Percentiles rank a stretch among this genome's conserved stretches.
phyloP scores from a whole-genome alignment of 768 basidiomycete genomes.

The Termitomyces sp. region DNA sequence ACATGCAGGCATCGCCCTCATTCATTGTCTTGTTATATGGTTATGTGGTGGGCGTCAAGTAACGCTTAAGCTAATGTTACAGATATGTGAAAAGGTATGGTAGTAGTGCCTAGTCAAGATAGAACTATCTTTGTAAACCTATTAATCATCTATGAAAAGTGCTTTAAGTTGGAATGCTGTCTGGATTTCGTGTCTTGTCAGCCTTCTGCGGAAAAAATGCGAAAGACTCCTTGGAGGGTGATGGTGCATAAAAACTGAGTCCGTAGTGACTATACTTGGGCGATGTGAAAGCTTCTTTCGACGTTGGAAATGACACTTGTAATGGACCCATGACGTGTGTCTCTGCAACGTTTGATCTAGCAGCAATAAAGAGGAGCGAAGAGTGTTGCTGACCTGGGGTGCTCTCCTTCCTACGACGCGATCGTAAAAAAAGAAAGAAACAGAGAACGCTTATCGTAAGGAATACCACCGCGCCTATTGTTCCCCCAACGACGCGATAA shows the following conservation, averaged over 20 bases:
- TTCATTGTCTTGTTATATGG: neutral
- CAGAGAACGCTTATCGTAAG: neutral
- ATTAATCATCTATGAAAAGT: neutral
- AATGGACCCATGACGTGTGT: slow-evolving; percentile 19
- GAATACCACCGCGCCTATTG: slow-evolving; percentile 5
- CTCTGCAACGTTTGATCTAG: neutral
- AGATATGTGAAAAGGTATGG: neutral
- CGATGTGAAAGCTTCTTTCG: slow-evolving; percentile 27
- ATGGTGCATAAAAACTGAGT: slow-evolving; percentile 18
- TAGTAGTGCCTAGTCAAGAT: neutral
- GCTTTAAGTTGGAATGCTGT: neutral
- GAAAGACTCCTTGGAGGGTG: slow-evolving; percentile 11
- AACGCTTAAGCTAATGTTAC: neutral
- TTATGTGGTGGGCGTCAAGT: too few relatives aligned
- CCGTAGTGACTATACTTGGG: slow-evolving; percentile 23
- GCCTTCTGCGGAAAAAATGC: slow-evolving; percentile 8
- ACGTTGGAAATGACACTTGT: slow-evolving; percentile 18
- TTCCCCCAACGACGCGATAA: slow-evolving; percentile 9
- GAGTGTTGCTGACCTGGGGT: neutral
- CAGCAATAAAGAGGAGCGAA: neutral
- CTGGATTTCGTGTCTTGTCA: neutral
- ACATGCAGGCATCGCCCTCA: too few relatives aligned
- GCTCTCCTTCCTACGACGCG: neutral
- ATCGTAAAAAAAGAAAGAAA: slow-evolving; percentile 1
- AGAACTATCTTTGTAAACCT: neutral